phyloP scores from a whole-genome alignment of 257 asterid species.

The Fraxinus quadrangulata region DNA sequence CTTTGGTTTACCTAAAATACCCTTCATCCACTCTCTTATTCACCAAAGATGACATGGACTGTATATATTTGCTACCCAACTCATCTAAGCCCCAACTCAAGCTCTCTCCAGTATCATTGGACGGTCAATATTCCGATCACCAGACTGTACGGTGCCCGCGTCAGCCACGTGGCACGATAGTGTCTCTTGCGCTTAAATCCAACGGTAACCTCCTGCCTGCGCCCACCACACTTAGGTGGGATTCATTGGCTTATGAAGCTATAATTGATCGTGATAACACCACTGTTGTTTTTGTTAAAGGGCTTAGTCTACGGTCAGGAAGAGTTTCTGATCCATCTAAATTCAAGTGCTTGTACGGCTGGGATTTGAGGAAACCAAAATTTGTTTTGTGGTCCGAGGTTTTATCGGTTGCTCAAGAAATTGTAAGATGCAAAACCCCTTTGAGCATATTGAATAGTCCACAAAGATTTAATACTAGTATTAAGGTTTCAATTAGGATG shows the following conservation, averaged over 20 bases:
- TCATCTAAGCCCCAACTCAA: conserved; percentile 41
- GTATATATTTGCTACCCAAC: conserved; percentile 37
- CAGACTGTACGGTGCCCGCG: conserved; percentile 62
- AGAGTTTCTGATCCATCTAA: conserved; percentile 45
- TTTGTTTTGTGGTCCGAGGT: conserved; percentile 40
- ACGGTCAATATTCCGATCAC: conserved; percentile 34
- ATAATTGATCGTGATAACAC: conserved; percentile 63
- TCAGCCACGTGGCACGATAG: conserved; percentile 56
- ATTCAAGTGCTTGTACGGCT: conserved; percentile 66
- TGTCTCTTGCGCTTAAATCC: conserved; percentile 43
- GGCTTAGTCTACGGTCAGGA: conserved; percentile 70
- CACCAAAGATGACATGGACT: conserved; percentile 46
- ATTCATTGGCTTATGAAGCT: conserved; percentile 71
- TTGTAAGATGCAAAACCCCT: conserved; percentile 70
- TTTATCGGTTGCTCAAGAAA: conserved; percentile 70
- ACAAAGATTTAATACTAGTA: not conserved
- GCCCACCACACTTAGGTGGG: conserved; percentile 48
- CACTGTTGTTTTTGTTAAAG: conserved; percentile 74
- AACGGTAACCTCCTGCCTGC: conserved; percentile 40
- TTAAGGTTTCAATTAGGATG: conserved; percentile 34
- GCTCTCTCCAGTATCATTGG: conserved; percentile 44
- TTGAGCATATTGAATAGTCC: conserved; percentile 40
- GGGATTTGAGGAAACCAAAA: conserved; percentile 42
- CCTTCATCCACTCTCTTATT: conserved; percentile 48
- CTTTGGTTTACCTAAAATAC: conserved; percentile 67